phyloP scores from a whole-genome alignment of 108 stramenopile genomes.

The Schizochytrium sp. region DNA sequence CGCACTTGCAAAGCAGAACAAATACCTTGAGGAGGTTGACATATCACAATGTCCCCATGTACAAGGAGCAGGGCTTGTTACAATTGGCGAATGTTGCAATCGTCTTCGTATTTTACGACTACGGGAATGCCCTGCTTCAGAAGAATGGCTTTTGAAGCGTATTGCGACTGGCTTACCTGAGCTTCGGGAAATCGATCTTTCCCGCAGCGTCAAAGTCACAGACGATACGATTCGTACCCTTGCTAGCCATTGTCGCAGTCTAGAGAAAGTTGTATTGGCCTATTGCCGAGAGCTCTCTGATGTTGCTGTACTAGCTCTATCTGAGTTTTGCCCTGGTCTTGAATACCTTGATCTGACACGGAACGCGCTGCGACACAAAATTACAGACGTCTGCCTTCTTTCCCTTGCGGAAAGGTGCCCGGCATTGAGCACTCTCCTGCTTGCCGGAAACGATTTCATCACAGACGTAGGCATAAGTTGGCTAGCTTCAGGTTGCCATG shows the following conservation, averaged over 20 bases:
- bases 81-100: conserved; percentile 32
- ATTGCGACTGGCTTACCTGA: conserved; percentile 55
- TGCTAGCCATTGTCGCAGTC: neutral
- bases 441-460: conserved; percentile 39
- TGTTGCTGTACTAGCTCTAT: conserved; percentile 53
- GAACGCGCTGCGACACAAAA: conserved; percentile 32
- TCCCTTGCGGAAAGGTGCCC: conserved; percentile 49
- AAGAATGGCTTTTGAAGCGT: conserved; percentile 52
- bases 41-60: conserved; percentile 29
- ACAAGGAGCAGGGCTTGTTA: conserved; percentile 48
- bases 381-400: conserved; percentile 32
- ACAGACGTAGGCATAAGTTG: conserved; percentile 47
- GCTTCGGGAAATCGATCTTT: conserved; percentile 56
- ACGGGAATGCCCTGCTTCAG: conserved; percentile 39
- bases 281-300: conserved; percentile 60
- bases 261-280: neutral
- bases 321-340: conserved; percentile 30
- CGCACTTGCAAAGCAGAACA: conserved; percentile 57
- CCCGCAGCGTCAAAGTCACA: neutral
- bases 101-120: neutral
- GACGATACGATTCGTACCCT: conserved; percentile 52
- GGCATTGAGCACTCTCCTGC: neutral
- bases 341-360: conserved; percentile 39
- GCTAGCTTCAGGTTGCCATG: conserved; percentile 46
- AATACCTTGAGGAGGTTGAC: neutral